phyloP scores from a whole-genome alignment of 2,329 filamentous ascomycete genomes.

The Diaporthe batatas region DNA sequence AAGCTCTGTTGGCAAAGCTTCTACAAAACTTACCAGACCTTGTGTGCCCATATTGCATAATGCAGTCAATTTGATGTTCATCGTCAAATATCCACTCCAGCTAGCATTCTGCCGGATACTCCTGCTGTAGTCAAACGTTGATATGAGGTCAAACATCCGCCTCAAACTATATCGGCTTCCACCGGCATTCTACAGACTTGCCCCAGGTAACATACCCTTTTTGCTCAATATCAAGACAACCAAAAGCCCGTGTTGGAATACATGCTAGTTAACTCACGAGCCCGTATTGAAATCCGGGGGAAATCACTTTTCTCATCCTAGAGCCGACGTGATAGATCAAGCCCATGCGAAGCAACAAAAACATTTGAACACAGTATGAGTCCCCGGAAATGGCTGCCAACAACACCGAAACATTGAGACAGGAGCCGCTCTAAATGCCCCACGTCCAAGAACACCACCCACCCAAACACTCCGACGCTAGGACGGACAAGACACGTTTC shows the following conservation, averaged over 20 bases:
- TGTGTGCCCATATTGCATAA: not conserved
- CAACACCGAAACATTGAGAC: not conserved
- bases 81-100: not conserved
- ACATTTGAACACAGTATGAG: not conserved
- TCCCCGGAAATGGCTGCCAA: not conserved
- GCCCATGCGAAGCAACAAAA: not conserved
- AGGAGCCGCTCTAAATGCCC: not conserved
- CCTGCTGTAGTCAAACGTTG: too few species aligned
- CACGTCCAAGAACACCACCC: not conserved
- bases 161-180: not conserved
- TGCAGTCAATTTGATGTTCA: not conserved
- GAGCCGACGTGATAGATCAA: not conserved
- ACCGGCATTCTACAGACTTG: not conserved
- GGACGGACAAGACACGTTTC: conserved; percentile 1
- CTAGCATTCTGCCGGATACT: too few species aligned
- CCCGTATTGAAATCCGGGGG: too few species aligned
- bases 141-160: not conserved
- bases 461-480: conserved; percentile 3
- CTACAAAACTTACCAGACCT: not conserved
- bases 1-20: not conserved
- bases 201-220: not conserved
- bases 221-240: not conserved
- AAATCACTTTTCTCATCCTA: conserved; percentile 4
- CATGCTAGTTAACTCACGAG: not conserved
- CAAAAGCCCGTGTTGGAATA: not conserved